Evolutionary conservation across 1,284 basidiomycete species (phyloP), one percentile per base, ranked within the genome.

Genomic region (Sporisorium iseilematis-ciliati): DNA sequence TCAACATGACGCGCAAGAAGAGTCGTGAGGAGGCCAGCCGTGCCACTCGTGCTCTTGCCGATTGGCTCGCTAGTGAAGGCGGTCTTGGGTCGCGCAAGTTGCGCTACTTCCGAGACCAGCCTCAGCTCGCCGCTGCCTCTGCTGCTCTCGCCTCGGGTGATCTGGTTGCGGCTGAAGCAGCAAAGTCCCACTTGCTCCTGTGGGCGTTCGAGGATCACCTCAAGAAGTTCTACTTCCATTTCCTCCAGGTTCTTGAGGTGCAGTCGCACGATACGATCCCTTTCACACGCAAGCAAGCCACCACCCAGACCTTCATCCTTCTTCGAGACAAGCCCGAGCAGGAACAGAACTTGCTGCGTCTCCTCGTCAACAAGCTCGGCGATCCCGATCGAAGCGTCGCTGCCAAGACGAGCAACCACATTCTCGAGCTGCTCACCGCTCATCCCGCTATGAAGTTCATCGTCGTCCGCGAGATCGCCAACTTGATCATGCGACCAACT

Each of bases 141-240:
- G 91, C 61, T 1, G 81, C 75, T 12, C 60, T 71, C 3, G 40
- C 53, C 18, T 72, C 66, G 2, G 35, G 46, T 26, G 63, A 74
- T 20, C 55, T 53, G 8, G 67, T 62, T 25, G 77, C 85, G 16
- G 69, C 52, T 4, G 65, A 66, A 57, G 54, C 75, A 12, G 57
- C 74, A 38, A 65, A 67, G 21, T 88, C 90, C 49, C 91, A 93
- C 84, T 86, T 97, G 0, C 82, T 95, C 11, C 74, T 92, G 3
- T 99, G 92, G 91, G 92, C 92, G 70, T 99, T 96, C 84, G 97
- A 99, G 85, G 95, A 99, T 82, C 95, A 93, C 91, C 87, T 98
- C 61, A 99, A 99, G 87, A 95, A 94, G 80, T 97, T 92, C 86
- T 98, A 97, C 88, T 98, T 97, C 87, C 91, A 91, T 18, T 87